Conservation (phyloP, 140 eudicot species). For the Bidens hawaiensis region DNA sequence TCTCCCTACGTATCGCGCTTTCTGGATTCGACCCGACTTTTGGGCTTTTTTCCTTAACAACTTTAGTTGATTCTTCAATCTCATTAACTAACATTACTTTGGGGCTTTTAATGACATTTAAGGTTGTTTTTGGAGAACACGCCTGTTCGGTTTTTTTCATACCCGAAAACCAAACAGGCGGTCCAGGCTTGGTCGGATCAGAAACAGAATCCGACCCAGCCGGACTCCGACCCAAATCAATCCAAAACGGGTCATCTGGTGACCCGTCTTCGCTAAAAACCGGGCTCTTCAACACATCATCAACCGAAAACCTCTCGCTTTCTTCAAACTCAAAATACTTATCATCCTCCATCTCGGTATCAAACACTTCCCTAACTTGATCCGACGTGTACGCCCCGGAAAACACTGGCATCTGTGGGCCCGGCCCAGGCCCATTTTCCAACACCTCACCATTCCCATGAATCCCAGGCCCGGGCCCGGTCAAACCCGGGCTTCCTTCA, state of each 20-base stretch:
- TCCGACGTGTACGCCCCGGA: slow-evolving; percentile 90
- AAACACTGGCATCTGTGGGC: slow-evolving; percentile 73
- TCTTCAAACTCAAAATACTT: slow-evolving; percentile 69
- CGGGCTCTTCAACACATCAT: slow-evolving; percentile 87
- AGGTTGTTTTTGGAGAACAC: slow-evolving; percentile 35
- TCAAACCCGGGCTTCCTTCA: slow-evolving; percentile 50
- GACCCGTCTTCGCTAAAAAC: slow-evolving; percentile 88
- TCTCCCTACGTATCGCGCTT: slow-evolving; percentile 84
- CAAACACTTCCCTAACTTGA: slow-evolving; percentile 87
- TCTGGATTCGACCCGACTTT: slow-evolving; percentile 32
- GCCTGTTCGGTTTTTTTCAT: slow-evolving; percentile 36
- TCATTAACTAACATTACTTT: neutral
- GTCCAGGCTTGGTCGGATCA: slow-evolving; percentile 38
- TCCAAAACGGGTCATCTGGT: slow-evolving; percentile 70
- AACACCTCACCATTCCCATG: slow-evolving; percentile 43
- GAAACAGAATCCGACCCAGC: slow-evolving; percentile 30
- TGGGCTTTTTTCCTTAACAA: slow-evolving; percentile 6
- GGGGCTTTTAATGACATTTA: slow-evolving; percentile 38
- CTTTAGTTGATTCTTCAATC: slow-evolving; percentile 48
- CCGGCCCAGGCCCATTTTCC: slow-evolving; percentile 44
- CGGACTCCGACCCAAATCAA: slow-evolving; percentile 86
- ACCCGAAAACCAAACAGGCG: slow-evolving; percentile 72
- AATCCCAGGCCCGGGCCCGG: slow-evolving; percentile 40
- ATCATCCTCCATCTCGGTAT: slow-evolving; percentile 76
- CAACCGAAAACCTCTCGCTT: slow-evolving; percentile 59